Percentiles rank a stretch among this genome's conserved stretches.
These are phyloP conservation scores for Fraxinus sp. DNA, from an alignment of 305 asterid species.

Conservation along the genomic window DNA sequence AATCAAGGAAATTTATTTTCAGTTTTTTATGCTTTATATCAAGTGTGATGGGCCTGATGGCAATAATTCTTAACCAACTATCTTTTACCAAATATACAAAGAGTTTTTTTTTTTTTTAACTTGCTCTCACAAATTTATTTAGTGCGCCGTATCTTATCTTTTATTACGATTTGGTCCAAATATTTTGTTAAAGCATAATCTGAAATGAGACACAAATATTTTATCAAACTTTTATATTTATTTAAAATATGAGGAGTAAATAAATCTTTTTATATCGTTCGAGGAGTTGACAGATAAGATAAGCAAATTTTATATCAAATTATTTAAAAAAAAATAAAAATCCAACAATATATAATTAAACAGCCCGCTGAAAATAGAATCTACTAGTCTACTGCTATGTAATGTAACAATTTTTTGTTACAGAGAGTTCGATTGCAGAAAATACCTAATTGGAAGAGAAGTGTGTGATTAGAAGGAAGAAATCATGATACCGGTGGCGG, in stretches of 20 bases:
- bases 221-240: background rate
- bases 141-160: background rate
- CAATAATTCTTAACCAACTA: no score
- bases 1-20: no score
- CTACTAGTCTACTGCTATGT: background rate
- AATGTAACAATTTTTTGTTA: background rate
- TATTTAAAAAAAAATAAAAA: background rate
- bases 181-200: background rate
- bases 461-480: background rate
- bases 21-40: no score
- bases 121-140: no score
- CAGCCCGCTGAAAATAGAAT: background rate
- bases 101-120: no score
- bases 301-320: background rate
- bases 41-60: no score
- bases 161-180: background rate
- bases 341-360: background rate
- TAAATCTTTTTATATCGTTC: background rate
- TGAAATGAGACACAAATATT: background rate
- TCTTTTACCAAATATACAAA: no score
- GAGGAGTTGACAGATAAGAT: background rate
- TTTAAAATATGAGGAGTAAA: no score
- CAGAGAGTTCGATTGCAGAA: background rate
- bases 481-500: slow-evolving; percentile 12
- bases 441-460: background rate